Base-by-base conservation (phyloP, 2,329 filamentous ascomycete genomes). In the Dothideomycetes sp. region DNA sequence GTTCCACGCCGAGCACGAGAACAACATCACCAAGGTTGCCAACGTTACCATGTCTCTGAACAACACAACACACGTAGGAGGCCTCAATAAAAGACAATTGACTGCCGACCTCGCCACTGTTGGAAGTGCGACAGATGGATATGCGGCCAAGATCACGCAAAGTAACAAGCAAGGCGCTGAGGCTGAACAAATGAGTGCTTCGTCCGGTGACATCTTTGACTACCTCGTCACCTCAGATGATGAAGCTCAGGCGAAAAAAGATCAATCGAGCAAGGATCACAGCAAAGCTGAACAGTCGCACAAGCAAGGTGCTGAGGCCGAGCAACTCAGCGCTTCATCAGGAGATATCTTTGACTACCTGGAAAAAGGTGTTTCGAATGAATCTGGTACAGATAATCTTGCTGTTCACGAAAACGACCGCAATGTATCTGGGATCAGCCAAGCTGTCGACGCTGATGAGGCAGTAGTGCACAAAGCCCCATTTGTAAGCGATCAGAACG, bases 1-100 rank as follows among this genome's bases (percentile, higher is more conserved):
- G 52, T 53, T 47, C 36, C 47, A 49, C 31, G 14, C 45, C 8
- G 27, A 15, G 9, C 32, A 36, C 5, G 37, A 36, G 22, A 38
- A 46, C 10, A 48, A 48, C 16, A 38, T 41, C 42, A 15, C 35
- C 9, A 24, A 16, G 5, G 18, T 16, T 15, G 19, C 14, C 5
- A 27, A 15, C 15, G 34, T n/a, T 5, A 36, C 34, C 9, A 10
- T 22, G 7, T 17, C 18, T n/a, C 19, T 15, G 4, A 14, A n/a
- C 8, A 15, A 16, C 7, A 19, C 19, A 8, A 12, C 12, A 37
- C 5, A 24, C 11, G 15, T 29, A n/a, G 11, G 32, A 12, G 9
- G 4, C 16, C 16, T n/a, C 11, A 17, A 12, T 9, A 34, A 17
- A 16, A 34, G 32, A 17, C n/a, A 11, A 10, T 8, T 29, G 24